Evolutionary conservation across 768 basidiomycete genomes (phyloP).

Genomic region (Calocera cornea): DNA sequence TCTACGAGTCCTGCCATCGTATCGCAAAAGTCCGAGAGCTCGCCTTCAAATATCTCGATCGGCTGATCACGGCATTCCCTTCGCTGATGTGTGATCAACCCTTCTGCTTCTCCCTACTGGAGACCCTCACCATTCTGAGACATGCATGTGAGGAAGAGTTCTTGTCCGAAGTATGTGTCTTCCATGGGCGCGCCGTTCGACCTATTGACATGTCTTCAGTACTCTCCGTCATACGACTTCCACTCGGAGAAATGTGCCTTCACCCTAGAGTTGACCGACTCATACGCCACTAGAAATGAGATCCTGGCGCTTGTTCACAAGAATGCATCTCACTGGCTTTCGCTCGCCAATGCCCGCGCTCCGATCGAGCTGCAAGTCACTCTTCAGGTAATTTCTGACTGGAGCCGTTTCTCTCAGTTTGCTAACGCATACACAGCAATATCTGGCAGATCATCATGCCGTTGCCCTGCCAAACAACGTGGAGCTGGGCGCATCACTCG

Average conservation of each 20-base stretch:
- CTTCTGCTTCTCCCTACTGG: conserved; percentile 78
- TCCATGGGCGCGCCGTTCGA: not conserved
- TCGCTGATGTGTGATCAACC: conserved; percentile 84
- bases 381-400: conserved; percentile 52
- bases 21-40: conserved; percentile 68
- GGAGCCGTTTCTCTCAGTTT: not conserved
- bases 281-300: conserved; percentile 71
- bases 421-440: conserved; percentile 45
- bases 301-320: conserved; percentile 63
- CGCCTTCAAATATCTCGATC: conserved; percentile 69
- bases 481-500: conserved; percentile 84
- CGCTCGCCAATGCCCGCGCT: conserved; percentile 70
- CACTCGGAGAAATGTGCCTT: conserved; percentile 63
- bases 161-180: conserved; percentile 59
- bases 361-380: conserved; percentile 88
- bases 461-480: conserved; percentile 56
- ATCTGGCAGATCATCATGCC: conserved; percentile 63
- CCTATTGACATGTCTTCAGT: conserved; percentile 34
- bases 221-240: conserved; percentile 76
- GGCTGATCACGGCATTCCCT: conserved; percentile 80
- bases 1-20: conserved; percentile 70
- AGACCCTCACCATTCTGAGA: conserved; percentile 78
- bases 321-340: conserved; percentile 72
- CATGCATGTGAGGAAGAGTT: conserved; percentile 84
- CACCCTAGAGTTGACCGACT: conserved; percentile 68